These are phyloP conservation scores for Mortierella sp. DNA, from an alignment of 371 early-diverging fungal species.

Conservation along the genomic window DNA sequence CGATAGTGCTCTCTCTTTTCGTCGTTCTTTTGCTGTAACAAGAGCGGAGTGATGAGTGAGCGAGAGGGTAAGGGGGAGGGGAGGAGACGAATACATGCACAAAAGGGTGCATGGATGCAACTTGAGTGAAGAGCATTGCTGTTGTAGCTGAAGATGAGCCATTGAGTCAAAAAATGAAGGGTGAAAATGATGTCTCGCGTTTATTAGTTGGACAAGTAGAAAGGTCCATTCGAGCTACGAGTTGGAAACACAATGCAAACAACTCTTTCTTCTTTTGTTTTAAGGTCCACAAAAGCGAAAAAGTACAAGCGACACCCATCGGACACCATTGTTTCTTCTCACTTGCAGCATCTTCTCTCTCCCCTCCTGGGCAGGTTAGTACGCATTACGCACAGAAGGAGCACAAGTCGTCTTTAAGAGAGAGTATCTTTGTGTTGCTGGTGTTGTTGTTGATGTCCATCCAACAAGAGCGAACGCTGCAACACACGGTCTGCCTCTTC, in stretches of 20 bases:
- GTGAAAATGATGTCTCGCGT: neutral
- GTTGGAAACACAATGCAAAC: neutral
- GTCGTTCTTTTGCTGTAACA: neutral
- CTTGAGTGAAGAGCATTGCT: neutral
- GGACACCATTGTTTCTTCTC: neutral
- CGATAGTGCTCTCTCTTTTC: neutral
- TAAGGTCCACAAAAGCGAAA: neutral
- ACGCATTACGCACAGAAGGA: conserved; percentile 3
- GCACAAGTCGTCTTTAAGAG: neutral
- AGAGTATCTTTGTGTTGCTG: no score
- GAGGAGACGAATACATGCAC: neutral
- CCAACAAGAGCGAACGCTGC: neutral
- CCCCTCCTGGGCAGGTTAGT: neutral
- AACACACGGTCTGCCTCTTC: neutral
- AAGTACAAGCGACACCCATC: no score
- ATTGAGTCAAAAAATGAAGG: neutral
- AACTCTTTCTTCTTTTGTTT: neutral
- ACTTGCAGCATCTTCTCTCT: neutral
- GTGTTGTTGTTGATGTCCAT: neutral
- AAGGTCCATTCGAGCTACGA: neutral
- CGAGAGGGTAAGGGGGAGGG: no score
- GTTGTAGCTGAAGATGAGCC: neutral
- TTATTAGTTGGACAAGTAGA: neutral
- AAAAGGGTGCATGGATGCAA: conserved; percentile 1
- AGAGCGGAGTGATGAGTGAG: neutral